A percentile compares a stretch with the other conserved stretches of the same genome.
Conservation (phyloP, 805 yeast species). For the Saturnispora dispora region DNA sequence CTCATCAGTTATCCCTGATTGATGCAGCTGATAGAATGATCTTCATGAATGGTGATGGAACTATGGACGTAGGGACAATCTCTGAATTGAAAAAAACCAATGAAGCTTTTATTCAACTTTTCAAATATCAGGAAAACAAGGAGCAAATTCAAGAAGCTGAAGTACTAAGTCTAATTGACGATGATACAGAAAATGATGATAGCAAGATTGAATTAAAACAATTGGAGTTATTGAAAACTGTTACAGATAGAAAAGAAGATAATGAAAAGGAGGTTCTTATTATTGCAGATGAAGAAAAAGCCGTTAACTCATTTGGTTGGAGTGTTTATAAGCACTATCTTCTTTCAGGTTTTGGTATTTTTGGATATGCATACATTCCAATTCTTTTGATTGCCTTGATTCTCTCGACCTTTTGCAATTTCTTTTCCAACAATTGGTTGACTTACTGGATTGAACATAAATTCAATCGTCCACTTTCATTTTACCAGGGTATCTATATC, state of each 20-base stretch:
- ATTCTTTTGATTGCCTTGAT: conserved; percentile 18
- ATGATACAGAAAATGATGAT: conserved; percentile 12
- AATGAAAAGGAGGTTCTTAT: conserved; percentile 29
- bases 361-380: conserved; percentile 26
- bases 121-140: conserved; percentile 31
- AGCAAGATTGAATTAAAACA: conserved; percentile 6
- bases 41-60: conserved; percentile 58
- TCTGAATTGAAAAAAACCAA: conserved; percentile 40
- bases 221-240: conserved; percentile 12
- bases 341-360: conserved; percentile 45
- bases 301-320: conserved; percentile 44
- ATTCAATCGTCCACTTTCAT: conserved; percentile 41
- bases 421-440: conserved; percentile 69
- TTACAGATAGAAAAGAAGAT: conserved; percentile 3
- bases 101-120: conserved; percentile 29
- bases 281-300: conserved; percentile 44
- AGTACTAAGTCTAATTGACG: conserved; percentile 16
- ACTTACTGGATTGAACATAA: conserved; percentile 67
- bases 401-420: conserved; percentile 40
- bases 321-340: conserved; percentile 44
- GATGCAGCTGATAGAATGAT: conserved; percentile 61
- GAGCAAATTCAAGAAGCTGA: conserved; percentile 7
- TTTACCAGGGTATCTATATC: conserved; percentile 69
- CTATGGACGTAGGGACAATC: conserved; percentile 51
- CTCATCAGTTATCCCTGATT: conserved; percentile 72